Conservation (phyloP, 1,139 yeast genomes). For the Debaryomycetaceae sp. region DNA sequence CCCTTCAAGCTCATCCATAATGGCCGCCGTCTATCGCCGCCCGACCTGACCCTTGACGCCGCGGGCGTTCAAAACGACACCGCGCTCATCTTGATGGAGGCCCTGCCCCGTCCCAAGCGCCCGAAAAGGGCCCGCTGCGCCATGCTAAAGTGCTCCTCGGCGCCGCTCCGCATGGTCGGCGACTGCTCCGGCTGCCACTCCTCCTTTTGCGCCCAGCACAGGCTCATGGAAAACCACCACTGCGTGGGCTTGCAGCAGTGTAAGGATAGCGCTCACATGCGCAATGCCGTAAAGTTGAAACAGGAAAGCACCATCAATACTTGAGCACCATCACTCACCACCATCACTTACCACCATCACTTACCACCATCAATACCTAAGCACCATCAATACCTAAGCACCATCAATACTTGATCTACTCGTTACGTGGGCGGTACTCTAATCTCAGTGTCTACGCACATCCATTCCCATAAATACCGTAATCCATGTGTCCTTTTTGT, state of each 20-base stretch:
- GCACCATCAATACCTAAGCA: too few species aligned
- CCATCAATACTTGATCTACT: too few species aligned
- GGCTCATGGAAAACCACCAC: slow-evolving; percentile 75
- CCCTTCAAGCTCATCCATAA: slow-evolving; percentile 41
- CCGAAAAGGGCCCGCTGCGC: slow-evolving; percentile 46
- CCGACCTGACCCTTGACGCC: slow-evolving; percentile 12
- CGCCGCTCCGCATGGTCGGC: slow-evolving; percentile 77
- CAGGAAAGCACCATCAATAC: slow-evolving; percentile 32
- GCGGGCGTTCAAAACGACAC: slow-evolving; percentile 14
- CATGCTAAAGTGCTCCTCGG: slow-evolving; percentile 48
- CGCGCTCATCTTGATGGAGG: slow-evolving; percentile 31
- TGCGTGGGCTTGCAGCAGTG: slow-evolving; percentile 73
- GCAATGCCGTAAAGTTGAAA: slow-evolving; percentile 22
- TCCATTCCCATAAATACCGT: too few species aligned
- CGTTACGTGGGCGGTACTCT: too few species aligned
- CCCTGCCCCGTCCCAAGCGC: slow-evolving; percentile 19
- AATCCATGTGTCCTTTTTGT: too few species aligned
- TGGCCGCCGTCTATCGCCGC: slow-evolving; percentile 38
- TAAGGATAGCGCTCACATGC: slow-evolving; percentile 64
- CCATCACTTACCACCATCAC: background rate
- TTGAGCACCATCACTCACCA: slow-evolving; percentile 10
- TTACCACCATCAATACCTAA: too few species aligned
- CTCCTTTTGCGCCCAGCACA: slow-evolving; percentile 77
- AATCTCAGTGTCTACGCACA: too few species aligned
- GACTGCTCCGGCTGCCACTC: slow-evolving; percentile 83